phyloP scores from a whole-genome alignment of 2,329 filamentous ascomycete species.

The Phoma sp. region DNA sequence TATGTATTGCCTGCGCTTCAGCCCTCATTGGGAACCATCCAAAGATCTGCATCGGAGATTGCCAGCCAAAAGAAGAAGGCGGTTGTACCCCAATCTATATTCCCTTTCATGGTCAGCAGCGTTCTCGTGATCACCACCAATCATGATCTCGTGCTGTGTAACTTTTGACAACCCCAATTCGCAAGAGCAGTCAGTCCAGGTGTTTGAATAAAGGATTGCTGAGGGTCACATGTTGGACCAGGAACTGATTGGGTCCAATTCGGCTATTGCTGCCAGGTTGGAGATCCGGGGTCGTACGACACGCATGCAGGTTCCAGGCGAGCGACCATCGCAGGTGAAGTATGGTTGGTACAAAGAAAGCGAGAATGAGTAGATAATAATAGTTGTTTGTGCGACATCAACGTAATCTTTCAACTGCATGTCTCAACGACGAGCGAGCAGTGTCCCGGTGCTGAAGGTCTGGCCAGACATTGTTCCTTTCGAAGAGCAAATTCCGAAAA shows the following conservation, averaged over 20 bases:
- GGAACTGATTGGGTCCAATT: not conserved
- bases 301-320: not conserved
- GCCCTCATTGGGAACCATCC: not conserved
- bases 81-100: conserved; percentile 1
- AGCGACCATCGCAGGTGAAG: conserved; percentile 2
- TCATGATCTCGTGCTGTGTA: not conserved
- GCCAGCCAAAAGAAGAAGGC: conserved; percentile 12
- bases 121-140: conserved; percentile 4
- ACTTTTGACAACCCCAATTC: conserved; percentile 2
- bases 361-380: conserved; percentile 1
- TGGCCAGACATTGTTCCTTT: not conserved
- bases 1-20: not conserved
- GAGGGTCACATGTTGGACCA: not conserved
- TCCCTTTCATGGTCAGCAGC: not conserved
- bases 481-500: not conserved
- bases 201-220: not conserved
- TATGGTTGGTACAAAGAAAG: conserved; percentile 6
- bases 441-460: not conserved
- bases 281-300: conserved; percentile 3
- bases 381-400: conserved; percentile 7
- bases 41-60: conserved; percentile 10
- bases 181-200: not conserved
- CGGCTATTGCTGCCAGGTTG: not conserved
- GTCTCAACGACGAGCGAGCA: not conserved
- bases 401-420: not conserved